Evolutionary conservation across 139 green algal genomes (phyloP).

Genomic region (Haematococcus sp.): DNA sequence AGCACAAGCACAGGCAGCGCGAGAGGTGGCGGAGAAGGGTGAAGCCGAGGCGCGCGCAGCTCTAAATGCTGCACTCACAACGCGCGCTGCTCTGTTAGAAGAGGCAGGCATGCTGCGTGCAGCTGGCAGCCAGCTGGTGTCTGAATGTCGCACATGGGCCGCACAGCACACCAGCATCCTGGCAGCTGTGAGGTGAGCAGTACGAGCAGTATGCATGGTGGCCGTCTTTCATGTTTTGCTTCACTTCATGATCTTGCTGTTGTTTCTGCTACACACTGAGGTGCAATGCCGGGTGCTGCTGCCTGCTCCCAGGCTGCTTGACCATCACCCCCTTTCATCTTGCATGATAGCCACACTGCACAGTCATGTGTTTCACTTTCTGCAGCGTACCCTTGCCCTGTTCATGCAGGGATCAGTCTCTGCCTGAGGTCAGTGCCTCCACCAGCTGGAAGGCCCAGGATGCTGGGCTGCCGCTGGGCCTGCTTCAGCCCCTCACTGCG

Average conservation of each 20-base stretch:
- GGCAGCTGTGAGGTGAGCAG: slow-evolving; percentile 14
- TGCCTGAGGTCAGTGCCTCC: neutral
- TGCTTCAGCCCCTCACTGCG: neutral
- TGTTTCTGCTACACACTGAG: too few relatives aligned
- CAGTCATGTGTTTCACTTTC: neutral
- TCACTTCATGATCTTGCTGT: too few relatives aligned
- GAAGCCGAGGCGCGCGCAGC: slow-evolving; percentile 2
- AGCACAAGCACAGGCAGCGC: slow-evolving; percentile 8
- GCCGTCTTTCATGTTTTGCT: too few relatives aligned
- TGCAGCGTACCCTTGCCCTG: neutral
- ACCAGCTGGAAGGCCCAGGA: neutral
- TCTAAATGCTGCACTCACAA: slow-evolving; percentile 4
- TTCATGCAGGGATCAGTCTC: neutral
- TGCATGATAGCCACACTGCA: too few relatives aligned
- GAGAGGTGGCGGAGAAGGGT: neutral
- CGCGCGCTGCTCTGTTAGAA: slow-evolving; percentile 4
- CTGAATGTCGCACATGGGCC: slow-evolving; percentile 12
- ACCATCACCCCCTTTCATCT: too few relatives aligned
- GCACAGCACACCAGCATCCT: slow-evolving; percentile 24
- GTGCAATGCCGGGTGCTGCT: too few relatives aligned
- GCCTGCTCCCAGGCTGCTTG: too few relatives aligned
- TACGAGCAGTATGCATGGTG: too few relatives aligned
- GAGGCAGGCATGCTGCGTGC: slow-evolving; percentile 8
- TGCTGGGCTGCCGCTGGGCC: neutral
- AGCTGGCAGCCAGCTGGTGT: slow-evolving; percentile 7